These are phyloP conservation scores for Penicillium janthinellum DNA, from an alignment of 2,329 filamentous ascomycete genomes.

Conservation along the genomic window DNA sequence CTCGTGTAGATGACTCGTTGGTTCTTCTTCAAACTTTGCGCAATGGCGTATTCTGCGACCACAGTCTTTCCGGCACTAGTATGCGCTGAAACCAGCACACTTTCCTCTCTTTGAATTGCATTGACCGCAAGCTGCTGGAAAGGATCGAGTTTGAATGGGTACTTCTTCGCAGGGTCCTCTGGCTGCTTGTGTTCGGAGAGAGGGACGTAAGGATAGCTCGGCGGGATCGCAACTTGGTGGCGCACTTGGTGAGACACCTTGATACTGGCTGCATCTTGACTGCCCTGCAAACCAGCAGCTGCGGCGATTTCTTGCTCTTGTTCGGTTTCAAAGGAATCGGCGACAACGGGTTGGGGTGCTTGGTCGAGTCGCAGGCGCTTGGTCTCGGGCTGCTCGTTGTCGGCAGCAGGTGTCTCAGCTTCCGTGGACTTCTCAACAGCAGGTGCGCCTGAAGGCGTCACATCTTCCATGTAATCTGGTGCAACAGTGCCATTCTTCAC, in stretches of 20 bases:
- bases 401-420: conserved; percentile 26
- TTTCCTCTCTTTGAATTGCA: conserved; percentile 94
- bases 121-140: conserved; percentile 95
- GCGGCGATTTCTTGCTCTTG: conserved; percentile 87
- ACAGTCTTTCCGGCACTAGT: conserved; percentile 98
- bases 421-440: conserved; percentile 16
- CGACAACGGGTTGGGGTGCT: conserved; percentile 77
- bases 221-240: conserved; percentile 93
- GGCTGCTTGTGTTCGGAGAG: conserved; percentile 93
- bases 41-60: conserved; percentile 96
- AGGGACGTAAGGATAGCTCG: conserved; percentile 92
- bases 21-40: conserved; percentile 94
- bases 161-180: conserved; percentile 78
- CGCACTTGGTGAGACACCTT: conserved; percentile 96
- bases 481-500: conserved; percentile 56
- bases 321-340: conserved; percentile 92
- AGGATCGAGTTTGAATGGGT: conserved; percentile 89
- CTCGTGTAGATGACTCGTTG: conserved; percentile 99
- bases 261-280: conserved; percentile 65
- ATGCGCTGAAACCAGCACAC: conserved; percentile 93
- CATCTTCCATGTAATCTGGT: conserved; percentile 36
- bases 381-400: conserved; percentile 44
- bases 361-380: conserved; percentile 56
- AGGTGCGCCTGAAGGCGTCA: conserved; percentile 23
- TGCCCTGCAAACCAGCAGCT: conserved; percentile 67